phyloP scores from a whole-genome alignment of 2,329 filamentous ascomycete genomes.

The Orbilia oligospora region DNA sequence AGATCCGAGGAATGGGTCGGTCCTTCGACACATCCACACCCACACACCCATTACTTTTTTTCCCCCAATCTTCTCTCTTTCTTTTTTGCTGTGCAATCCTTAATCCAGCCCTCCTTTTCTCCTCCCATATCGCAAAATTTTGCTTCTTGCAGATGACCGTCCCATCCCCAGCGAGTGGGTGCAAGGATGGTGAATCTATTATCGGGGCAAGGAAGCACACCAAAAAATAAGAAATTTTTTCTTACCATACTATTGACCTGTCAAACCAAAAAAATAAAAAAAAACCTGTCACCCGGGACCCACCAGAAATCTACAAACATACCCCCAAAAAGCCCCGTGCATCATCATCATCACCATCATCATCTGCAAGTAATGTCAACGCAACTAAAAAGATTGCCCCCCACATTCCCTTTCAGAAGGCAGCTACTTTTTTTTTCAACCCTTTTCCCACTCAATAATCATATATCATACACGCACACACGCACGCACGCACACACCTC shows the following conservation, averaged over 20 bases:
- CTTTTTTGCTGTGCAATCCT: constrained; percentile 18
- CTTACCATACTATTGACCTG: constrained; percentile 57
- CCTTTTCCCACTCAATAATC: not conserved
- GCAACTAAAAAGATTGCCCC: not conserved
- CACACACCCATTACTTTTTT: constrained; percentile 10
- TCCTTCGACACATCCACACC: constrained; percentile 34
- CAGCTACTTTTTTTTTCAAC: constrained; percentile 32
- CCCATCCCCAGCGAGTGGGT: not conserved
- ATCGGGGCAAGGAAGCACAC: not conserved
- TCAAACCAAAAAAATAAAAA: constrained; percentile 49
- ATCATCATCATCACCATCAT: constrained; percentile 22
- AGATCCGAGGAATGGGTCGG: constrained; percentile 42
- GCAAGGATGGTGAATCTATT: constrained; percentile 21
- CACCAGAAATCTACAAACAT: constrained; percentile 3
- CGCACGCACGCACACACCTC: too few relatives aligned
- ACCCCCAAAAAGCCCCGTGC: not conserved
- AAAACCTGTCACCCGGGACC: constrained; percentile 28
- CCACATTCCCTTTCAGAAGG: constrained; percentile 25
- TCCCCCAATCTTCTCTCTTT: not conserved
- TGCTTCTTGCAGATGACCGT: constrained; percentile 48
- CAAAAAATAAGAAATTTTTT: constrained; percentile 37
- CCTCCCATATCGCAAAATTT: constrained; percentile 49
- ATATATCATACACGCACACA: constrained; percentile 7
- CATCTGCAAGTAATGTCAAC: constrained; percentile 20
- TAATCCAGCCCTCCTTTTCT: not conserved